A percentile compares a stretch with the other conserved stretches of the same genome.
phyloP scores from a whole-genome alignment of 1,139 yeast species.

The Magnusiomyces suaveolens region DNA sequence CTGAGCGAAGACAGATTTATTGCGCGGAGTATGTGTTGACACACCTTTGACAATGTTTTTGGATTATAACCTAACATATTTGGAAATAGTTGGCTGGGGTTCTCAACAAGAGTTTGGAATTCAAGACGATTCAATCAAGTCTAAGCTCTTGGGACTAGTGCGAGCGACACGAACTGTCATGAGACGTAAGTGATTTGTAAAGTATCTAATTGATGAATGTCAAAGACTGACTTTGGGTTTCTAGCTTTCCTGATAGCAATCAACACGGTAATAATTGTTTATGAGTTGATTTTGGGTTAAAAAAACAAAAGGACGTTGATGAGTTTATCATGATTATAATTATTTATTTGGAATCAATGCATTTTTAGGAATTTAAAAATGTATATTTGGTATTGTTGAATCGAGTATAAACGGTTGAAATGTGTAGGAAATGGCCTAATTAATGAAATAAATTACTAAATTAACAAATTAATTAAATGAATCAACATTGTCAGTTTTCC shows the following conservation, averaged over 20 bases:
- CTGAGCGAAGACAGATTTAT: conserved; percentile 75
- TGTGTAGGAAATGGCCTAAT: too few relatives aligned
- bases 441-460: too few relatives aligned
- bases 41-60: neutral
- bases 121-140: conserved; percentile 42
- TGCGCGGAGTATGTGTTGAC: conserved; percentile 57
- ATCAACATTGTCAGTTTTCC: too few relatives aligned
- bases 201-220: conserved; percentile 21
- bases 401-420: too few relatives aligned
- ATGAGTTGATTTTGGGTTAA: conserved; percentile 66
- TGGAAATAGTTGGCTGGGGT: conserved; percentile 24
- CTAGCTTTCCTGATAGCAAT: conserved; percentile 59
- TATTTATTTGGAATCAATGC: too few relatives aligned
- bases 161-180: conserved; percentile 67
- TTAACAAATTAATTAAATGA: too few relatives aligned
- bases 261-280: conserved; percentile 56
- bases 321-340: too few relatives aligned
- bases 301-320: too few relatives aligned
- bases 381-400: too few relatives aligned
- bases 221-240: neutral
- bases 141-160: conserved; percentile 53
- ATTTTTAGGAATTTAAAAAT: too few relatives aligned
- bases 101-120: conserved; percentile 31
- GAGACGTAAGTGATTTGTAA: too few relatives aligned
- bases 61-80: too few relatives aligned